Base-by-base conservation (phyloP, 257 asterid genomes). In the Cruciata laevipes region DNA sequence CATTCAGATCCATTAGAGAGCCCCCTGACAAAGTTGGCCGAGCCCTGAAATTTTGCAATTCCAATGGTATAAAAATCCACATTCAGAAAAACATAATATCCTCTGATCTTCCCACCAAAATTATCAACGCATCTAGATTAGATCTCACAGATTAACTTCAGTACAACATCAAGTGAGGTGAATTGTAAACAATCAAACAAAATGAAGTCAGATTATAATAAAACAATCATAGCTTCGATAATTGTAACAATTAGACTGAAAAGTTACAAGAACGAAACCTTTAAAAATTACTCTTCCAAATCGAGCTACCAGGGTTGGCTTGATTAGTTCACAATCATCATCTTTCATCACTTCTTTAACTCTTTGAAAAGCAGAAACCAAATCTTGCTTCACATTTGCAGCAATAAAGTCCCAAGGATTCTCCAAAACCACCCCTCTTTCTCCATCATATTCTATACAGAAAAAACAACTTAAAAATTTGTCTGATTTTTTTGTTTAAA, bases 201-300 rank as follows among this genome's bases (percentile, higher is more conserved):
- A 16, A 13, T 38, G 13, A 10, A 38, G 0, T 0, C 55, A 47
- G 21, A 16, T 47, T 47, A 47, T 47, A 47, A 47, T 7, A 17
- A 47, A 47, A 47, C 55, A 47, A 47, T 17, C 55, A 47, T 7
- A 47, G n/a, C 55, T 47, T 47, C n/a, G 20, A 14, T 4, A 23
- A 12, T 32, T 60, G 24, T 8, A 8, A 42, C 60, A 33, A 52
- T 51, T 37, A 65, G 49, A 21, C 7, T 60, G 17, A 13, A 18
- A 66, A 67, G 35, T 47, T 40, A 61, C 21, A 30, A 35, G 9
- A 70, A 83, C 88, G 73, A 70, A 85, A 86, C 85, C 78, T 55
- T 72, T 73, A 75, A 85, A 80, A 7, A 80, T 74, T 63, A 79
- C 57, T 69, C 66, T 69, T 66, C 91, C 91, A 27, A 85, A 47